Percentiles rank a stretch among this genome's conserved stretches.
Evolutionary conservation across 306 rosid genomes (phyloP).

Genomic region (Ammopiptanthus mongolicus): DNA sequence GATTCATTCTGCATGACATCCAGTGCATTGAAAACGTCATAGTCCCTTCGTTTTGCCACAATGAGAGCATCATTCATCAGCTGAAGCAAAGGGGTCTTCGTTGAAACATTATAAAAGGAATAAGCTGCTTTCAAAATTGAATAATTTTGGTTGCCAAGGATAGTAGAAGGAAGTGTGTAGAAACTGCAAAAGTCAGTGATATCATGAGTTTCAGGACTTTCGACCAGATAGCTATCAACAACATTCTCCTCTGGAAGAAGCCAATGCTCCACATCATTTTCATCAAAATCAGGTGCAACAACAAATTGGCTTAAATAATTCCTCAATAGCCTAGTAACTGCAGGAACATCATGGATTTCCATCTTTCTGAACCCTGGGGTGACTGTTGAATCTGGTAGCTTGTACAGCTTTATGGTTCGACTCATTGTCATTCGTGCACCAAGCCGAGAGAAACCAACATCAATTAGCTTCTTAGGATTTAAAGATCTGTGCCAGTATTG

Average conservation of each 20-base stretch:
- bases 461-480: conserved; percentile 74
- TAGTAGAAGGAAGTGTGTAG: conserved; percentile 60
- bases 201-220: conserved; percentile 59
- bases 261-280: conserved; percentile 70
- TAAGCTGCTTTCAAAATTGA: conserved; percentile 35
- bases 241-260: conserved; percentile 59
- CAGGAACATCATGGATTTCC: conserved; percentile 65
- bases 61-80: conserved; percentile 42
- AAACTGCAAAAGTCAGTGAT: conserved; percentile 39
- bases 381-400: conserved; percentile 55
- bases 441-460: conserved; percentile 80
- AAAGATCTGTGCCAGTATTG: conserved; percentile 79
- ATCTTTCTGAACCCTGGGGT: conserved; percentile 71
- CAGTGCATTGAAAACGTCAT: conserved; percentile 42
- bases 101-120: conserved; percentile 37
- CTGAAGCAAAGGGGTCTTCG: conserved; percentile 34
- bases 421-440: conserved; percentile 86
- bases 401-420: conserved; percentile 67
- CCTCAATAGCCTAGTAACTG: conserved; percentile 61
- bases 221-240: conserved; percentile 61
- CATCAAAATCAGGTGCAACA: conserved; percentile 67
- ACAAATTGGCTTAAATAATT: conserved; percentile 52
- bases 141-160: conserved; percentile 39
- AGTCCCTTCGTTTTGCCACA: conserved; percentile 32
- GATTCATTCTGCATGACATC: conserved; percentile 43